Base-by-base conservation (phyloP, 345 rosid species). In the Linum usitatissimum region DNA sequence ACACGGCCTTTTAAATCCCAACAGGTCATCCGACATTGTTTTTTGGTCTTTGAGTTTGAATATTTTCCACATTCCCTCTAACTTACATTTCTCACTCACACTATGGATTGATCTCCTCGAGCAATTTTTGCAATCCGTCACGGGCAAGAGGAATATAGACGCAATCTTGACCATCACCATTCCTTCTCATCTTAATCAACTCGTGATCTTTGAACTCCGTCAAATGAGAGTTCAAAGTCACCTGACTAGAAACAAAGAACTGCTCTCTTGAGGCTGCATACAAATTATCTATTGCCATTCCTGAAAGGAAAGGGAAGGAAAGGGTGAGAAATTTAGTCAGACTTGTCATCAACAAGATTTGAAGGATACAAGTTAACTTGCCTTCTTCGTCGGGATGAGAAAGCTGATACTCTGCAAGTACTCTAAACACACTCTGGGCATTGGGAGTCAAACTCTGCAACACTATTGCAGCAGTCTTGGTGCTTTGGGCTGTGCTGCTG, bases 131-230 rank as follows among this genome's bases (percentile, higher is more conserved):
- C 5, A 90, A 75, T 13, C 94, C 88, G 42, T 87, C 95, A 0
- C 73, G 58, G 8, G 97, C 42, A 53, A 93, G 96, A 66, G 88
- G 88, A 66, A 90, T 80, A 57, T 68, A 73, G 54, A 90, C 73
- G 84, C 97, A 90, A 68, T 90, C 99, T 75, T 90, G 97, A 48
- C 97, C 97, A 72, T 93, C 97, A 0, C 80, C 59, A 65, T 79
- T 73, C 79, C 86, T 82, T 76, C 72, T 82, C 53, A 79, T 84
- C 82, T 87, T 93, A 40, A 93, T 91, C 63, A 93, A 77, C 60
- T 90, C 97, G 17, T 87, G 97, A 76, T 93, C 99, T 77, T 87
- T 93, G 70, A 87, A 87, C 66, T 93, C 99, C 6, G 89, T 87
- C 78, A 93, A 75, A 75, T 93, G 96, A 28, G 97, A 83, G 68